Evolutionary conservation across 2,329 filamentous ascomycete species (phyloP).

Genomic region (Colletotrichum musicola): DNA sequence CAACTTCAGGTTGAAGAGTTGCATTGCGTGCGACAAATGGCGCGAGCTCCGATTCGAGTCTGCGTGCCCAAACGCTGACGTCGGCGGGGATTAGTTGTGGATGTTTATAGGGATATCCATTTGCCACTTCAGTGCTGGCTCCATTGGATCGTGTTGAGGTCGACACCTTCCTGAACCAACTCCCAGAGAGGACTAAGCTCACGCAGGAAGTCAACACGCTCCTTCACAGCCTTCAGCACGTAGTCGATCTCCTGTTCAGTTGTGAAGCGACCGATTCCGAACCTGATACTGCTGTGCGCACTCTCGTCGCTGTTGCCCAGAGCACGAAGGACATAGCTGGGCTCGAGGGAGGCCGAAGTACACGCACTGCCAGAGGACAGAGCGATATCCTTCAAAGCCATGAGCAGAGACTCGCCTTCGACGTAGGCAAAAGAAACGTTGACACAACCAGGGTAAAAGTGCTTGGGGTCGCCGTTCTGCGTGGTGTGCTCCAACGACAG

Average conservation of each 20-base stretch:
- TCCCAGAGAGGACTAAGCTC: constrained; percentile 98
- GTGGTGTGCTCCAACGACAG: constrained; percentile 91
- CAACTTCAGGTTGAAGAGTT: constrained; percentile 22
- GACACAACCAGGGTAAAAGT: constrained; percentile 95
- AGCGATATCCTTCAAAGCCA: constrained; percentile 98
- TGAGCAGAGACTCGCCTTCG: constrained; percentile 96
- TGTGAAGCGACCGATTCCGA: constrained; percentile 97
- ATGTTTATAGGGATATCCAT: not conserved
- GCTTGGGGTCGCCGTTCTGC: constrained; percentile 85
- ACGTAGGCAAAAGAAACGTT: constrained; percentile 99
- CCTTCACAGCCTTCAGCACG: constrained; percentile 91
- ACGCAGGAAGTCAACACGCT: constrained; percentile 91
- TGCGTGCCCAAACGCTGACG: not conserved
- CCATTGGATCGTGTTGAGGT: constrained; percentile 97
- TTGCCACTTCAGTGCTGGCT: constrained; percentile 82
- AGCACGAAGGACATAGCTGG: constrained; percentile 94
- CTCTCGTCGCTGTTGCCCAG: constrained; percentile 97
- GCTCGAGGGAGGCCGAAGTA: constrained; percentile 95
- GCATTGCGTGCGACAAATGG: constrained; percentile 3
- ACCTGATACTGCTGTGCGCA: constrained; percentile 96
- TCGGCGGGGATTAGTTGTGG: not conserved
- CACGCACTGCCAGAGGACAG: constrained; percentile 96
- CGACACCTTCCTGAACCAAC: constrained; percentile 95
- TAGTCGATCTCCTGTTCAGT: constrained; percentile 97
- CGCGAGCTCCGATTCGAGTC: not conserved